Percentiles rank a stretch among this genome's conserved stretches.
These are phyloP conservation scores for Mortierella hygrophila DNA, from an alignment of 192 early-diverging fungal genomes.

Conservation along the genomic window DNA sequence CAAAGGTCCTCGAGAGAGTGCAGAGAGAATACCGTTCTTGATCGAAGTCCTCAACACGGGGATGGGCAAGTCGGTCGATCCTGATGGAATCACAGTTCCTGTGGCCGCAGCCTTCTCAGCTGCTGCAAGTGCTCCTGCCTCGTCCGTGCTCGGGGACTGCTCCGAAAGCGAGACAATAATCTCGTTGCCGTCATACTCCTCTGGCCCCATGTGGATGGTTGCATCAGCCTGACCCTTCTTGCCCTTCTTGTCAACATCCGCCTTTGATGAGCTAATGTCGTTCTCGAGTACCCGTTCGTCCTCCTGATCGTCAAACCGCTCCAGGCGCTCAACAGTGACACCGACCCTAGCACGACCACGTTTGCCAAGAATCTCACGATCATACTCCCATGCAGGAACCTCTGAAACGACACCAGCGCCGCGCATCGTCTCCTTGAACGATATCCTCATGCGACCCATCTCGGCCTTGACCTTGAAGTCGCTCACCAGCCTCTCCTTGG, in stretches of 20 bases:
- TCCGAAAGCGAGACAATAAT: constrained; percentile 42
- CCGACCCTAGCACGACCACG: constrained; percentile 67
- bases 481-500: constrained; percentile 85
- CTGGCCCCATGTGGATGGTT: not conserved
- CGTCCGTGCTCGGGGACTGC: constrained; percentile 19
- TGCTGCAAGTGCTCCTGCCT: constrained; percentile 32
- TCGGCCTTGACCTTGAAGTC: constrained; percentile 82
- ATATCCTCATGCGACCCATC: constrained; percentile 89
- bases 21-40: constrained; percentile 73
- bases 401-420: constrained; percentile 44
- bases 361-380: constrained; percentile 81
- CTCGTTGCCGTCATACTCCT: constrained; percentile 59
- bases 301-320: constrained; percentile 50
- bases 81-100: constrained; percentile 30
- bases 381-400: constrained; percentile 64
- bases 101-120: constrained; percentile 18
- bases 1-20: constrained; percentile 80
- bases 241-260: not conserved
- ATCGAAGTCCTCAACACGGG: constrained; percentile 63
- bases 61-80: constrained; percentile 24
- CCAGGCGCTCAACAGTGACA: constrained; percentile 66
- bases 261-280: not conserved
- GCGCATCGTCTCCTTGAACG: constrained; percentile 84
- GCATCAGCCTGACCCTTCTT: constrained; percentile 1
- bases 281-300: not conserved